Conservation (phyloP, 2,329 filamentous ascomycete species). For the Curvularia eragrostidis region DNA sequence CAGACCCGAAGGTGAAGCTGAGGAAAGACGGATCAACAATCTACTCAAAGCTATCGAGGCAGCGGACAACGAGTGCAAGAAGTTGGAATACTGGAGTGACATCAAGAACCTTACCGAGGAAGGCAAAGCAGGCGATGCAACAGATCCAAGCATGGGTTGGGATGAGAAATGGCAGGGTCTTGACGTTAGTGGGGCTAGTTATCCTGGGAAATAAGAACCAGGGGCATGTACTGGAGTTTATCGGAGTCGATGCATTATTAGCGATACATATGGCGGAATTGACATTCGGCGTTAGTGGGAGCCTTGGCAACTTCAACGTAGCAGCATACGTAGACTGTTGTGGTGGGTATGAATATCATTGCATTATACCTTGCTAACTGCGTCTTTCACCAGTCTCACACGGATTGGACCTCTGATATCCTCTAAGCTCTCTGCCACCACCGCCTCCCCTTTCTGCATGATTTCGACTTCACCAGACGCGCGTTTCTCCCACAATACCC, state of each 20-base stretch:
- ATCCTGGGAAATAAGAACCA: constrained; percentile 29
- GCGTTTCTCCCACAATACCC: constrained; percentile 53
- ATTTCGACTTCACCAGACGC: constrained; percentile 55
- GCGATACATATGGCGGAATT: constrained; percentile 10
- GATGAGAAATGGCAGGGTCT: constrained; percentile 49
- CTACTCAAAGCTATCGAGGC: constrained; percentile 76
- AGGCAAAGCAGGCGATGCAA: constrained; percentile 45
- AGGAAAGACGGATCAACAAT: constrained; percentile 65
- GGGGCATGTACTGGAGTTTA: constrained; percentile 13
- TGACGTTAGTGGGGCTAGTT: constrained; percentile 45
- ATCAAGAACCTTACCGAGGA: constrained; percentile 53
- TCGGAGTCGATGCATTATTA: constrained; percentile 1
- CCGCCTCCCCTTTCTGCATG: constrained; percentile 56
- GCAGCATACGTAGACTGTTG: constrained; percentile 12
- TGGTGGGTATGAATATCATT: constrained; percentile 6
- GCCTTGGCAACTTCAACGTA: constrained; percentile 9
- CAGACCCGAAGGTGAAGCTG: constrained; percentile 55
- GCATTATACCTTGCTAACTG: background rate
- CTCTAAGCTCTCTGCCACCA: constrained; percentile 43
- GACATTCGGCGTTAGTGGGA: constrained; percentile 9
- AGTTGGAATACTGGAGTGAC: constrained; percentile 87
- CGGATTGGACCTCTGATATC: constrained; percentile 58
- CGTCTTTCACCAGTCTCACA: constrained; percentile 38
- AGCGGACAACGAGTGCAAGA: constrained; percentile 80
- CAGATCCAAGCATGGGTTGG: constrained; percentile 45